Conservation (phyloP, 2,329 filamentous ascomycete genomes). For the Fusarium tupiense region DNA sequence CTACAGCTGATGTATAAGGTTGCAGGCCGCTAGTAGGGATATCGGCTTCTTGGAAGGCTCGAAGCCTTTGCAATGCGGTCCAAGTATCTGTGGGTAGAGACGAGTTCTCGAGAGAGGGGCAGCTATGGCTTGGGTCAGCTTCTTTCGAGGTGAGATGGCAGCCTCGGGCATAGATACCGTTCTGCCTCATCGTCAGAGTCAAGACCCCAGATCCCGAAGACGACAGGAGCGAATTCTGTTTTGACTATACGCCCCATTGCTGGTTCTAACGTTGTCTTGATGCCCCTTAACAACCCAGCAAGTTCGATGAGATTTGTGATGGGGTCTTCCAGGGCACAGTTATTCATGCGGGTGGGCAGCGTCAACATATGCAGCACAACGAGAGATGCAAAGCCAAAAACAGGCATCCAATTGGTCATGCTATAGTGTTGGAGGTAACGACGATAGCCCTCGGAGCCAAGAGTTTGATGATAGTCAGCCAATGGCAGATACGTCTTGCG, state of each 20-base stretch:
- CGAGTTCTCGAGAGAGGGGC: slow-evolving; percentile 30
- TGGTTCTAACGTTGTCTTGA: slow-evolving; percentile 33
- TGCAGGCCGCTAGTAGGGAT: slow-evolving; percentile 29
- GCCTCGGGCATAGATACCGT: not conserved
- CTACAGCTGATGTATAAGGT: slow-evolving; percentile 35
- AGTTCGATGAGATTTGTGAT: slow-evolving; percentile 37
- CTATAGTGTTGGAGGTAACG: slow-evolving; percentile 28
- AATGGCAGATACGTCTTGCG: slow-evolving; percentile 42
- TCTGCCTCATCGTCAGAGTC: slow-evolving; percentile 14
- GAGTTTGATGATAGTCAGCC: slow-evolving; percentile 44
- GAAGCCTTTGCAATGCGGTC: slow-evolving; percentile 31
- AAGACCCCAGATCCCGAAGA: slow-evolving; percentile 33
- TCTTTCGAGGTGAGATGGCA: not conserved
- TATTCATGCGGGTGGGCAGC: slow-evolving; percentile 32
- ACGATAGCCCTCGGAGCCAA: slow-evolving; percentile 45
- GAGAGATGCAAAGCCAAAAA: slow-evolving; percentile 55
- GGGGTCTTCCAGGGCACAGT: slow-evolving; percentile 28
- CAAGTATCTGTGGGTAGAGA: slow-evolving; percentile 37
- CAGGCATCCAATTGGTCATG: slow-evolving; percentile 41
- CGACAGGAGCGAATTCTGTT: slow-evolving; percentile 38
- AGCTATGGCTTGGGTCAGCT: slow-evolving; percentile 10
- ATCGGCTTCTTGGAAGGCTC: slow-evolving; percentile 34
- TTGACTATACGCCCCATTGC: slow-evolving; percentile 29
- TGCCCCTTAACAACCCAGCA: slow-evolving; percentile 33
- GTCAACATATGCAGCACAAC: slow-evolving; percentile 46